Evolutionary conservation across 352 stramenopile genomes (phyloP).

Genomic region (Pythium rishiriense): DNA sequence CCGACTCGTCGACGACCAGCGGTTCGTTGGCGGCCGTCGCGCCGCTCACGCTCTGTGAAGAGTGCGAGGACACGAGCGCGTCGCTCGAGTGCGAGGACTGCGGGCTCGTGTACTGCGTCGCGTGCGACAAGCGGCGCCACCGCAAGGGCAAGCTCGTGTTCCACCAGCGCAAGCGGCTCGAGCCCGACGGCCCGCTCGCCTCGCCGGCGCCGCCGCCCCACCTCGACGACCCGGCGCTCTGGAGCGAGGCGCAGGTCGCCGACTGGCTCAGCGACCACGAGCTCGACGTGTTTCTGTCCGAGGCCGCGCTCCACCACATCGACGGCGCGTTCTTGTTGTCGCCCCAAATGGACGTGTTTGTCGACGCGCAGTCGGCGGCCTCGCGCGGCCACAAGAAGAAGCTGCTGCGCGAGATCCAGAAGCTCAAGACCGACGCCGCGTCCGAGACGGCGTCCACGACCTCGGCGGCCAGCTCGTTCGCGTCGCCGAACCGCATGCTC

Average conservation of each 20-base stretch:
- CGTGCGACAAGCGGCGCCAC: conserved; percentile 68
- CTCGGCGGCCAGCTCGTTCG: conserved; percentile 4
- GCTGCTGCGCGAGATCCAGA: conserved; percentile 72
- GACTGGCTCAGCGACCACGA: conserved; percentile 64
- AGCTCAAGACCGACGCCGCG: conserved; percentile 44
- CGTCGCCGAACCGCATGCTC: conserved; percentile 10
- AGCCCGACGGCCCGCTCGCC: background rate
- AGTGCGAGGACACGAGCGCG: conserved; percentile 59
- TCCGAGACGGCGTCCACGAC: background rate
- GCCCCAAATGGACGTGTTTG: conserved; percentile 45
- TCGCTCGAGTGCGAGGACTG: conserved; percentile 68
- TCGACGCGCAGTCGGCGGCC: conserved; percentile 48
- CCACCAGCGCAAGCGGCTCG: conserved; percentile 45
- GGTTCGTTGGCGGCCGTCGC: background rate
- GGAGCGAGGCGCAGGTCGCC: conserved; percentile 39
- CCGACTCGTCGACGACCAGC: conserved; percentile 10
- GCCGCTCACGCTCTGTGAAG: conserved; percentile 48
- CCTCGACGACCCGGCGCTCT: conserved; percentile 6
- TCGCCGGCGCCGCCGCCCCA: background rate
- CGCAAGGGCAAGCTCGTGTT: conserved; percentile 83
- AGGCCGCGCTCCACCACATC: conserved; percentile 41
- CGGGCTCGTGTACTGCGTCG: conserved; percentile 67
- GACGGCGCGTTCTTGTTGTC: conserved; percentile 54
- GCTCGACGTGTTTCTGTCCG: conserved; percentile 55
- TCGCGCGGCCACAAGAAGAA: conserved; percentile 81